These are phyloP conservation scores for Wickerhamiella pararugosa DNA, from an alignment of 1,139 yeast genomes.

Conservation along the genomic window DNA sequence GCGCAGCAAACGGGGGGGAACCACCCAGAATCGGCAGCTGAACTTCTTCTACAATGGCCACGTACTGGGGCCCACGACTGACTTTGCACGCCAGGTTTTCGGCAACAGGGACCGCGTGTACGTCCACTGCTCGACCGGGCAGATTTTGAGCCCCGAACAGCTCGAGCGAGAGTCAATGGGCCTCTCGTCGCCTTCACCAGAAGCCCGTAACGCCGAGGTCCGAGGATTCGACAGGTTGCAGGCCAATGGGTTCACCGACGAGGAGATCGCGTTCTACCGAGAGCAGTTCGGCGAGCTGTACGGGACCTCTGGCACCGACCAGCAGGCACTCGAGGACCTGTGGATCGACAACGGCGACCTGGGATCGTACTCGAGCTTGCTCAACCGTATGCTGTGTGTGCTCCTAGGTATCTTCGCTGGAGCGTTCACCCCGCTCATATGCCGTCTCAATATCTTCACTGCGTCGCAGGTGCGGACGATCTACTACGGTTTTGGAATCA, in stretches of 20 bases:
- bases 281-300: constrained; percentile 59
- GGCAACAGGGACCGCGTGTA: constrained; percentile 27
- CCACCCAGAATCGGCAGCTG: constrained; percentile 34
- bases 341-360: constrained; percentile 77
- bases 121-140: constrained; percentile 75
- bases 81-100: constrained; percentile 33
- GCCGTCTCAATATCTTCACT: constrained; percentile 20
- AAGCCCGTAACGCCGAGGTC: constrained; percentile 34
- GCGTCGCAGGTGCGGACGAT: constrained; percentile 23
- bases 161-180: constrained; percentile 35
- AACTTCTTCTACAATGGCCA: constrained; percentile 64
- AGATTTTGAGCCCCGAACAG: constrained; percentile 42
- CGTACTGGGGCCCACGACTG: constrained; percentile 45
- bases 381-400: constrained; percentile 23
- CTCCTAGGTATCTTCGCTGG: constrained; percentile 27
- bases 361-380: constrained; percentile 26
- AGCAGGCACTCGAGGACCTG: constrained; percentile 53
- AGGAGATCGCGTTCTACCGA: constrained; percentile 58
- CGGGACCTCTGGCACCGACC: constrained; percentile 29
- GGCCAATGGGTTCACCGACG: constrained; percentile 67
- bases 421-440: constrained; percentile 20
- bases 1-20: constrained; percentile 19
- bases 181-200: too few relatives aligned
- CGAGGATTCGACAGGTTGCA: constrained; percentile 76
- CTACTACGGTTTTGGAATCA: constrained; percentile 8